A percentile compares a stretch with the other conserved stretches of the same genome.
These are phyloP conservation scores for Penicillium parvum DNA, from an alignment of 495 filamentous ascomycete genomes.

Conservation along the genomic window DNA sequence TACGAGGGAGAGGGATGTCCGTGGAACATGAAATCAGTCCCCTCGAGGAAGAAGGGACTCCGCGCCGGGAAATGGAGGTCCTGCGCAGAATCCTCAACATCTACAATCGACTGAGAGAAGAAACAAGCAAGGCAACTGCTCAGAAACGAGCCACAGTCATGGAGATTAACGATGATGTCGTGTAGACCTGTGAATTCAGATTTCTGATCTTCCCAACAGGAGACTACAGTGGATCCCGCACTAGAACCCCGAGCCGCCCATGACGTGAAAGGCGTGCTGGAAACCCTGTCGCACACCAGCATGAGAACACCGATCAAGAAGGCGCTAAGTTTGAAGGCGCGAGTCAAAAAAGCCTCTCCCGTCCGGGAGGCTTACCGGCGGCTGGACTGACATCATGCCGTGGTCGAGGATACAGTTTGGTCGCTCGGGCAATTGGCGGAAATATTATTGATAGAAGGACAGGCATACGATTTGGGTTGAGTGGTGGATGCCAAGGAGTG, in stretches of 20 bases:
- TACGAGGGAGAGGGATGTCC: no score
- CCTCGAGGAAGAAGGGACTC: no score
- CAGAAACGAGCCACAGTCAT: no score
- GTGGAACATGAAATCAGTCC: no score
- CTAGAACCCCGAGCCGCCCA: background rate
- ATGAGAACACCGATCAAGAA: background rate
- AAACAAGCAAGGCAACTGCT: no score
- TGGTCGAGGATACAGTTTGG: background rate
- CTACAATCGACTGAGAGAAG: no score
- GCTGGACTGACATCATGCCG: constrained; percentile 2
- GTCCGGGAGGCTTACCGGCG: constrained; percentile 1
- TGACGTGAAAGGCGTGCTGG: constrained; percentile 3
- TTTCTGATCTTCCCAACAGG: background rate
- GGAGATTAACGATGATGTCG: no score
- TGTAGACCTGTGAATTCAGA: background rate
- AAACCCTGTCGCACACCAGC: background rate
- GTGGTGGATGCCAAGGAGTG: no score
- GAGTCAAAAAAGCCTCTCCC: constrained; percentile 11
- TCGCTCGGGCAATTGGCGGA: constrained; percentile 4
- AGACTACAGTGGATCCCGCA: background rate
- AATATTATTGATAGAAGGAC: no score
- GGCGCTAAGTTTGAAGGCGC: background rate
- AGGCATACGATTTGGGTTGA: no score
- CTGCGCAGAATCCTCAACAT: no score
- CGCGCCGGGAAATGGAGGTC: no score